Evolutionary conservation across 2,329 filamentous ascomycete genomes (phyloP), one percentile per base, ranked within the genome.

Genomic region (Trichoderma koningii): DNA sequence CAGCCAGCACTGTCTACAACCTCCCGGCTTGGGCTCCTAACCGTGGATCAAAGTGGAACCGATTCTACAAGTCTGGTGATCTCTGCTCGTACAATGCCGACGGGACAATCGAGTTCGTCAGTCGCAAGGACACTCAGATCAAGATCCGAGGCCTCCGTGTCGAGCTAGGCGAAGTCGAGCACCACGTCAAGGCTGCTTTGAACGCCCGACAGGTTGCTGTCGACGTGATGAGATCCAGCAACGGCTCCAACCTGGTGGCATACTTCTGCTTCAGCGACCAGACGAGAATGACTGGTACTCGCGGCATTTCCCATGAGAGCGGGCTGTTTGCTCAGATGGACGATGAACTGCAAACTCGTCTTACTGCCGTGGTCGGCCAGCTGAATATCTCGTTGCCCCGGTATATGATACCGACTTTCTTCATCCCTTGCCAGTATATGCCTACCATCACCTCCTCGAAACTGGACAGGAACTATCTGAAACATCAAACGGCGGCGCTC

Each of bases 371-470:
- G 6, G 51, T 64, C 14, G 65, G 65, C 3, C 44, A 66, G 14
- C 28, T 69, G 6, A 65, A 42, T 23, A 38, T 66, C n/a, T 38
- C 48, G 5, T 56, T 70, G 41, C 69, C 69, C 5, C 47, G 48
- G 5, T 70, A 70, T 63, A 70, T 70, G 69, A 47, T 70, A 2
- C 69, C 69, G 14, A 63, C 67, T 10, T 55, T 66, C 45, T 70
- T 68, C n/a, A 67, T 70, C 15, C 68, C 65, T 44, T 70, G 68
- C 59, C 12, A 17, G 9, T 68, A 67, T 28, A 69, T 70, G 66
- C 69, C 67, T n/a, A 52, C 60, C n/a, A 68, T 66, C 17, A 67
- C 68, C 5, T 70, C 69, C 10, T 63, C 59, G 9, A 70, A 70
- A 55, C 21, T 69, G 3, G 67, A 70, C 47, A 60, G 68, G n/a